Percentiles rank a stretch among this genome's conserved stretches.
These are phyloP conservation scores for Penicillium sp. DNA, from an alignment of 2,329 filamentous ascomycete genomes.

Conservation along the genomic window DNA sequence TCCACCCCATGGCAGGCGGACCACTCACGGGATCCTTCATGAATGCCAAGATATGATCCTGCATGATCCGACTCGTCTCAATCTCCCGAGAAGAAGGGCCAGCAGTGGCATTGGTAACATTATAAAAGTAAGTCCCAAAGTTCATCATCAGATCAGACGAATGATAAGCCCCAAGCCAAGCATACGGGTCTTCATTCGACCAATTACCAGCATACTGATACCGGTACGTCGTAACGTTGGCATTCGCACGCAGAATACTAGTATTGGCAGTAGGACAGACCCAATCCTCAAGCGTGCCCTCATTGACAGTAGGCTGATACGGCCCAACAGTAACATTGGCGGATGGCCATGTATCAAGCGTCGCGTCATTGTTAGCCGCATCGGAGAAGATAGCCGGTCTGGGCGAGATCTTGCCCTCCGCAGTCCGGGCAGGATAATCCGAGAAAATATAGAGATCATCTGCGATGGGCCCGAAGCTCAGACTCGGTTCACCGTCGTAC, in stretches of 20 bases:
- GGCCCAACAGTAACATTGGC: conserved; percentile 2
- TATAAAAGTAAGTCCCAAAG: conserved; percentile 39
- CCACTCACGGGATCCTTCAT: conserved; percentile 9
- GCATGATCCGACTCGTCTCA: conserved; percentile 4
- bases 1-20: conserved; percentile 11
- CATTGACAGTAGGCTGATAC: conserved; percentile 4
- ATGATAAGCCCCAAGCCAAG: conserved; percentile 48
- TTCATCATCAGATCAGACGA: conserved; percentile 40
- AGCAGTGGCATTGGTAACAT: background rate
- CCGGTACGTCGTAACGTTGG: conserved; percentile 37
- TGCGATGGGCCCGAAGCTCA: conserved; percentile 5
- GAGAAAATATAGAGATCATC: conserved; percentile 16
- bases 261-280: conserved; percentile 31
- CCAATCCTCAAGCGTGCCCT: conserved; percentile 11
- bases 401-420: conserved; percentile 2
- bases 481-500: background rate
- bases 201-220: conserved; percentile 44
- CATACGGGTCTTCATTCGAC: conserved; percentile 38
- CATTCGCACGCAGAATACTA: conserved; percentile 27
- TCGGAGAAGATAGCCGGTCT: conserved; percentile 14
- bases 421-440: conserved; percentile 6
- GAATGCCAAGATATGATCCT: conserved; percentile 9
- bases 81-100: background rate
- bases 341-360: conserved; percentile 8
- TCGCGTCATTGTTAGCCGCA: conserved; percentile 17